These are phyloP conservation scores for Petrea volubilis DNA, from an alignment of 257 asterid species.

Conservation along the genomic window DNA sequence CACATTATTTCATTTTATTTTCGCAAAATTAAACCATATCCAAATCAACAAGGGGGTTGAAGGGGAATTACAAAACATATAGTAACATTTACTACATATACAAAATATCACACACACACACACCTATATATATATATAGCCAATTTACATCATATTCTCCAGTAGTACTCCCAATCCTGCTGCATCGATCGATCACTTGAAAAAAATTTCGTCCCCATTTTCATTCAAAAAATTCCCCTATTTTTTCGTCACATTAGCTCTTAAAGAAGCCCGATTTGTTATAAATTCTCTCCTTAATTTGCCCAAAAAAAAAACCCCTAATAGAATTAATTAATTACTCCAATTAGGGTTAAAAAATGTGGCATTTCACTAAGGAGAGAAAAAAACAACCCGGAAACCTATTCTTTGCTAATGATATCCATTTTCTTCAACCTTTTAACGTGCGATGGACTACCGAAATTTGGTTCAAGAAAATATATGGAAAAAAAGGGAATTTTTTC, in stretches of 20 bases:
- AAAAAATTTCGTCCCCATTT: too few relatives aligned
- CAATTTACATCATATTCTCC: slow-evolving; percentile 13
- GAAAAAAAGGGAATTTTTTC: not conserved
- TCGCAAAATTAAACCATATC: not conserved
- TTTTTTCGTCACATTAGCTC: slow-evolving; percentile 18
- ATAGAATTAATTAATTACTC: slow-evolving; percentile 20
- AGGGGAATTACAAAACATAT: not conserved
- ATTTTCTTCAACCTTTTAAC: not conserved
- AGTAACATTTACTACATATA: not conserved
- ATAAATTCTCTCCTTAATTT: slow-evolving; percentile 22
- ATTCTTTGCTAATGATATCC: slow-evolving; percentile 12
- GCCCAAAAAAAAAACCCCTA: slow-evolving; percentile 30
- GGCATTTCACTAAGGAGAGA: slow-evolving; percentile 30
- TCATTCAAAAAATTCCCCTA: not conserved
- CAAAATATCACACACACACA: not conserved
- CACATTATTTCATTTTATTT: slow-evolving; percentile 1
- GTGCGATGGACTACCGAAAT: not conserved
- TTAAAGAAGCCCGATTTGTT: slow-evolving; percentile 13
- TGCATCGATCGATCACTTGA: not conserved
- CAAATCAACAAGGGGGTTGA: not conserved
- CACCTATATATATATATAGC: not conserved
- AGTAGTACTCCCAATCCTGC: not conserved
- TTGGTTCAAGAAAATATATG: not conserved
- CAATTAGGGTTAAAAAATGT: slow-evolving; percentile 34
- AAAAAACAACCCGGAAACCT: slow-evolving; percentile 24